A percentile compares a stretch with the other conserved stretches of the same genome.
These are phyloP conservation scores for Bruguiera parviflora DNA, from an alignment of 345 rosid species.

Conservation along the genomic window DNA sequence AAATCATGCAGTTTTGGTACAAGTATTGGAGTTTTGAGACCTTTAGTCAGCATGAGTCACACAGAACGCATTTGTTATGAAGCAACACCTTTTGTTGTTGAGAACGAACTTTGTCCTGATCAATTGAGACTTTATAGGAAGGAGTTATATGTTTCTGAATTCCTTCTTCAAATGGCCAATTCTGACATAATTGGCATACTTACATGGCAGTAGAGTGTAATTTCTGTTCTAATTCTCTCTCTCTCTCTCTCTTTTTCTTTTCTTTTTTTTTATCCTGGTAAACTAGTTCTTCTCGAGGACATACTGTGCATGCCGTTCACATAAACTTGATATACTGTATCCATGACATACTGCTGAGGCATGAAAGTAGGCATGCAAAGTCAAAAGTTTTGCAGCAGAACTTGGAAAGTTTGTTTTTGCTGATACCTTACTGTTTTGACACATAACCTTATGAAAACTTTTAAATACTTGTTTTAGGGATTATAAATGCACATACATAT, in stretches of 20 bases:
- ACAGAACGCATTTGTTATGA: background rate
- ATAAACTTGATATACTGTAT: background rate
- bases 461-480: background rate
- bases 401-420: background rate
- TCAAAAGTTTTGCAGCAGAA: background rate
- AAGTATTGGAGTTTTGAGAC: background rate
- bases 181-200: background rate
- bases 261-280: background rate
- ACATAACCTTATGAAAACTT: background rate
- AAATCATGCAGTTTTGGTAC: background rate
- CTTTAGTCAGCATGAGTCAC: background rate
- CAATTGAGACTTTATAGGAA: too few relatives aligned
- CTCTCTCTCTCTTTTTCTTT: too few relatives aligned
- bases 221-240: background rate
- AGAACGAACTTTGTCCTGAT: background rate
- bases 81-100: background rate
- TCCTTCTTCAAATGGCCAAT: background rate
- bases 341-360: background rate
- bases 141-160: background rate
- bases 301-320: background rate
- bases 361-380: background rate
- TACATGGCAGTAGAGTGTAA: background rate
- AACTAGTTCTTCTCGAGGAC: background rate
- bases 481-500: too few relatives aligned
- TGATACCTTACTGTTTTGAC: background rate